Evolutionary conservation across 306 rosid species (phyloP), one percentile per base, ranked within the genome.

Genomic region (Benincasa hispida): DNA sequence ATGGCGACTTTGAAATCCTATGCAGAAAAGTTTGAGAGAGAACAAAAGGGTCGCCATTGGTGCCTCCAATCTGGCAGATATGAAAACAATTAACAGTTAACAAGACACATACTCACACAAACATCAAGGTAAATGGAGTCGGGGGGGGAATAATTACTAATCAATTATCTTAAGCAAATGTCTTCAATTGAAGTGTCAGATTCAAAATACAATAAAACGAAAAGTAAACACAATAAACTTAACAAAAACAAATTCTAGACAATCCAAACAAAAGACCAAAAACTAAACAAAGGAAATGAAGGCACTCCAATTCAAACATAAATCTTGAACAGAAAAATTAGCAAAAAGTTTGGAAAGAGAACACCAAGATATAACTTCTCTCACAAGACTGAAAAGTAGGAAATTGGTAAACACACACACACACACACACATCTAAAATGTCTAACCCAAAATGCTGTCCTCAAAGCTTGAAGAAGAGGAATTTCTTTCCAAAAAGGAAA

Each of bases 21-120:
- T 88, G 93, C 85, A 91, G 87, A 80, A 94, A 94, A 70, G 78
- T 90, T 53, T 81, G 95, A 45, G 98, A 94, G 63, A 94, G 91
- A 77, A 89, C 86, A 83, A 91, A 91, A 48, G 86, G 89, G 79
- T 90, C 90, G 75, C 54, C 80, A 65, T 79, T 86, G 11, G 76
- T 80, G 65, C 96, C 98, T 79, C 97, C 96, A 58, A 89, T 86
- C 98, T 93, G 87, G 77, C 81, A 87, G 78, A 83, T 74, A 55
- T 22, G 39, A 70, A 65, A 74, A 56, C 65, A 82, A 55, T 79
- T 81, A 45, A 70, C 48, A 12, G 56, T 1, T 0, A 27, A 27
- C 55, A 70, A 21, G 3, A 68, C 37, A 45, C 2, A 47, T 70
- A 48, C 59, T 74, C 78, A 60, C 32, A 80, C 72, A 73, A 69